Evolutionary conservation across 371 early-diverging fungal species (phyloP), one percentile per base, ranked within the genome.

Genomic region (Actinomortierella wolfii): DNA sequence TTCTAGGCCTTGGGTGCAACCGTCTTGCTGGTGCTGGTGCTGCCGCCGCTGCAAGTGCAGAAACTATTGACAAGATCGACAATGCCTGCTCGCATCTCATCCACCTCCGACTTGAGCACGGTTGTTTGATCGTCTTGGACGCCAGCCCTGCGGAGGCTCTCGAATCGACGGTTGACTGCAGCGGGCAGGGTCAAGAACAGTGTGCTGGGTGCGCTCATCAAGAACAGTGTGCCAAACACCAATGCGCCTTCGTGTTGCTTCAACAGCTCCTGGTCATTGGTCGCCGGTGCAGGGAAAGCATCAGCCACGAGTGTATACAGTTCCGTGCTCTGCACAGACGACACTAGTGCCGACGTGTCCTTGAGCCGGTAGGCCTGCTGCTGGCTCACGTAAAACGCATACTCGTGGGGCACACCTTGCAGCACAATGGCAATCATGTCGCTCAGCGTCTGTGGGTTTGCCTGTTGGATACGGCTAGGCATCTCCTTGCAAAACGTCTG

Each of bases 401-500:
- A 66, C 39, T 76, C 66, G 1, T 59, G 71, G 9, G 71, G 71
- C 1, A 70, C 64, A 17, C 76, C 68, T 18, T 63, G 67, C n/a
- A 78, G 53, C 17, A 76, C 65, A 51, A 73, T 65, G 2, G 61
- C 57, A 28, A 65, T 42, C 68, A 68, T 61, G 2, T 54, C 60
- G 14, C 64, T 53, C 3, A 76, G 51, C 2, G 74, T 68, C 53
- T 76, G 70, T 7, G 77, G 77, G 39, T 68, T 73, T 53, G 73
- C 77, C n/a, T 40, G 8, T 41, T 67, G 64, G n/a, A 76, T 67
- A 1, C 74, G 57, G n/a, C 64, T 59, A 8, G 77, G 77, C 14
- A 76, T 49, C 26, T 76, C 73, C 44, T 76, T 67, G 56, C 77
- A 76, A 26, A 76, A 76, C 2, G 68, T 67, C 56, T 73, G 71